These are phyloP conservation scores for Microdochium nivale DNA, from an alignment of 2,329 filamentous ascomycete genomes.

Conservation along the genomic window DNA sequence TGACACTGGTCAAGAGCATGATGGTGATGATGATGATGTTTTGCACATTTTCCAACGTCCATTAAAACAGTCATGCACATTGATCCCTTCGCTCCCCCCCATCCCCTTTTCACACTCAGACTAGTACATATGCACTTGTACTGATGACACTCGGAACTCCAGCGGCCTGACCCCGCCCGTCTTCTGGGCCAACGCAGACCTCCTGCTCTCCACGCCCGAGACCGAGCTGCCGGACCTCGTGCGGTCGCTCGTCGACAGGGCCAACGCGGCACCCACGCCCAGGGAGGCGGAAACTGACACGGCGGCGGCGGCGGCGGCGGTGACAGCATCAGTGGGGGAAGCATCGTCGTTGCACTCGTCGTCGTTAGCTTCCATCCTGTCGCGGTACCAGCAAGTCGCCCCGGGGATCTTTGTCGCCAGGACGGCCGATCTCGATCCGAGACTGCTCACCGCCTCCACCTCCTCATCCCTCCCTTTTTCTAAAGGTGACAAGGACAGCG, in stretches of 20 bases:
- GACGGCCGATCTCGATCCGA: neutral
- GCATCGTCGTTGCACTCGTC: slow-evolving; percentile 21
- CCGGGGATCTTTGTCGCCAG: neutral
- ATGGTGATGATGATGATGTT: neutral
- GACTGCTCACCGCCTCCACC: neutral
- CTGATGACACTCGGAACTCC: neutral
- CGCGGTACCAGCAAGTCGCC: neutral
- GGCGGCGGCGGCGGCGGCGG: neutral
- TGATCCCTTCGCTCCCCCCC: too few relatives aligned
- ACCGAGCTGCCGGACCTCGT: slow-evolving; percentile 50
- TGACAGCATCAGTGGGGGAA: slow-evolving; percentile 21
- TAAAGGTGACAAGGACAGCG: slow-evolving; percentile 3
- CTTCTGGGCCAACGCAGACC: slow-evolving; percentile 66
- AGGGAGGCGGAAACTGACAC: slow-evolving; percentile 22
- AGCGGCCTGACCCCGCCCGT: slow-evolving; percentile 62
- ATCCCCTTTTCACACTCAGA: neutral
- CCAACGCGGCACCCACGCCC: slow-evolving; percentile 6
- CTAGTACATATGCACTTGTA: neutral
- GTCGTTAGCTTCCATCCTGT: neutral
- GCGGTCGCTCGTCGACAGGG: slow-evolving; percentile 25
- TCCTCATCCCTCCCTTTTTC: too few relatives aligned
- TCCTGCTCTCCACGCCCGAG: slow-evolving; percentile 56
- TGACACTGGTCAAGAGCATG: neutral
- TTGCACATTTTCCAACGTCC: too few relatives aligned
- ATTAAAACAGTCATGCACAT: too few relatives aligned